A percentile compares a stretch with the other conserved stretches of the same genome.
phyloP scores from a whole-genome alignment of 2,329 filamentous ascomycete genomes.

The Colletotrichum caudatum region DNA sequence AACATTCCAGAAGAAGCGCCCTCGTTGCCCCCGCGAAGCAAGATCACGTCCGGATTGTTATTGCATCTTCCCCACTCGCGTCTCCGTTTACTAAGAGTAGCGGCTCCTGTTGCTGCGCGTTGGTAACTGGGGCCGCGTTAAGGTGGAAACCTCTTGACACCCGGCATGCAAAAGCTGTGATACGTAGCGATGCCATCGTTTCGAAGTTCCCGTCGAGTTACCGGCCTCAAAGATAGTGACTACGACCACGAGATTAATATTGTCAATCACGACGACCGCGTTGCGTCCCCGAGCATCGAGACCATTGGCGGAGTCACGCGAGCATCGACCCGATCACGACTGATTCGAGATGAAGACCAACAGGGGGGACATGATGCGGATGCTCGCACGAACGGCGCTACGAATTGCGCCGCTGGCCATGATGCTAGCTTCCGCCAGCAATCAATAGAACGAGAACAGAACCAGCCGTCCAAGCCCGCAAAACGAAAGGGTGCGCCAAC shows the following conservation, averaged over 20 bases:
- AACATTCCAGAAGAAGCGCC: constrained; percentile 15
- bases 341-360: constrained; percentile 33
- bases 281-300: constrained; percentile 30
- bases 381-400: background rate
- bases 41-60: background rate
- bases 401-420: background rate
- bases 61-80: constrained; percentile 41
- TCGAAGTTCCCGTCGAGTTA: constrained; percentile 66
- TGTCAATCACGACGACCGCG: constrained; percentile 64
- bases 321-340: constrained; percentile 30
- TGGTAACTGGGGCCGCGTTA: background rate
- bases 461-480: constrained; percentile 7
- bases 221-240: constrained; percentile 68
- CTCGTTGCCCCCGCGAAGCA: constrained; percentile 7
- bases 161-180: constrained; percentile 22
- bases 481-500: constrained; percentile 14
- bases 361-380: constrained; percentile 8
- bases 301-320: constrained; percentile 19
- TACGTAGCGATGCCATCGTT: constrained; percentile 51
- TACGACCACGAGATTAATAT: constrained; percentile 80
- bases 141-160: background rate
- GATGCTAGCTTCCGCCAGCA: constrained; percentile 9
- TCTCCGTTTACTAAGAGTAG: constrained; percentile 19
- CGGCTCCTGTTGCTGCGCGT: constrained; percentile 1
- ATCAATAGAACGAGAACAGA: constrained; percentile 9